phyloP scores from a whole-genome alignment of 1,139 yeast genomes.

The Wickerhamiella infanticola region DNA sequence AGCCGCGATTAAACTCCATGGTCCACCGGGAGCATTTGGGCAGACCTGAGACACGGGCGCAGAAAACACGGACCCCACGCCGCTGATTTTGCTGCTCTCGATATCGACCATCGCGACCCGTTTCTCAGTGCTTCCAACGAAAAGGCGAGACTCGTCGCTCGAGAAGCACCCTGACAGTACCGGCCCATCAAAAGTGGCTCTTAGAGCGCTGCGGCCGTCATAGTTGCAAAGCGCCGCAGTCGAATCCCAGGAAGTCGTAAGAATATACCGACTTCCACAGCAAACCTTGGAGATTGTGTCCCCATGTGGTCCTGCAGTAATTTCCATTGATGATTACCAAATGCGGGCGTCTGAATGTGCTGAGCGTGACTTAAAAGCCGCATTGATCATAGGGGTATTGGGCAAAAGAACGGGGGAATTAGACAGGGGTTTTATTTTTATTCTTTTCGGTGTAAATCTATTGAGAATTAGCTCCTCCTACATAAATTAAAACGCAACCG shows the following conservation, averaged over 20 bases:
- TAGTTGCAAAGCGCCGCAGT: neutral
- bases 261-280: neutral
- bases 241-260: neutral
- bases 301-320: neutral
- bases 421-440: too few relatives aligned
- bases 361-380: neutral
- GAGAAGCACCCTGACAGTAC: constrained; percentile 4
- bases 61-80: neutral
- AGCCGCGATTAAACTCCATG: neutral
- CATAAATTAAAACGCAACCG: neutral
- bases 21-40: neutral
- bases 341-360: neutral
- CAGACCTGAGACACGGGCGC: neutral
- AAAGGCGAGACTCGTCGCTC: neutral
- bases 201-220: neutral
- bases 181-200: constrained; percentile 4
- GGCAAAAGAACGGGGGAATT: neutral
- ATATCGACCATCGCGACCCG: constrained; percentile 4
- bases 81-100: constrained; percentile 1
- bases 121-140: constrained; percentile 6
- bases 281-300: neutral
- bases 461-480: neutral
- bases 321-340: neutral
- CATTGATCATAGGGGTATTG: neutral
- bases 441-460: neutral